Percentiles rank a stretch among this genome's conserved stretches.
Evolutionary conservation across 192 early-diverging fungal genomes (phyloP).

Genomic region (Linnemannia zychae): DNA sequence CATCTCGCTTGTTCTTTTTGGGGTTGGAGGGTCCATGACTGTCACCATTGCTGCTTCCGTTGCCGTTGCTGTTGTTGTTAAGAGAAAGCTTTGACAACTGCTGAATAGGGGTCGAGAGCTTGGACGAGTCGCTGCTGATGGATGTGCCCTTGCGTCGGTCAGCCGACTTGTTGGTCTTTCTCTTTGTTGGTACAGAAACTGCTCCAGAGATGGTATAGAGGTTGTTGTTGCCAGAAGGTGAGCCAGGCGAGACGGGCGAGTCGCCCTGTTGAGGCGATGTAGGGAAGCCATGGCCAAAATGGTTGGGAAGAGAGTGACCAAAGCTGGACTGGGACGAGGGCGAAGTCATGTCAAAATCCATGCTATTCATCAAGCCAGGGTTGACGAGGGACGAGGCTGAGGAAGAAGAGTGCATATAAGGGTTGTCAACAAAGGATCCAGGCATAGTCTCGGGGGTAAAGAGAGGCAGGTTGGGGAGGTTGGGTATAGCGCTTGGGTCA

Average conservation of each 20-base stretch:
- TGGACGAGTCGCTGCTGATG: slow-evolving; percentile 19
- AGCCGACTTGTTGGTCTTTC: slow-evolving; percentile 35
- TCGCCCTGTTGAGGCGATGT: slow-evolving; percentile 10
- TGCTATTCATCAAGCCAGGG: slow-evolving; percentile 16
- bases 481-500: slow-evolving; percentile 49
- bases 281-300: slow-evolving; percentile 13
- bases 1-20: slow-evolving; percentile 40
- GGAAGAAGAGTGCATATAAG: neutral
- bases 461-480: slow-evolving; percentile 37
- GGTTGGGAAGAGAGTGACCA: slow-evolving; percentile 27
- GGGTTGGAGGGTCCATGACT: slow-evolving; percentile 28
- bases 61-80: slow-evolving; percentile 30
- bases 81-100: slow-evolving; percentile 57
- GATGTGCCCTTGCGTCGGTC: slow-evolving; percentile 15
- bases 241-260: slow-evolving; percentile 26
- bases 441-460: slow-evolving; percentile 44
- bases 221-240: slow-evolving; percentile 1
- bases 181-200: slow-evolving; percentile 28
- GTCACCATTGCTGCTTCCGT: slow-evolving; percentile 15
- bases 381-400: slow-evolving; percentile 1
- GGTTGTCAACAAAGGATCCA: slow-evolving; percentile 14
- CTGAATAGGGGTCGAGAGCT: slow-evolving; percentile 41
- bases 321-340: slow-evolving; percentile 48
- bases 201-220: slow-evolving; percentile 11
- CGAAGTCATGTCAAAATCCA: slow-evolving; percentile 56